Percentiles rank a stretch among this genome's conserved stretches.
Conservation (phyloP, 345 rosid species). For the Lumnitzera littorea region DNA sequence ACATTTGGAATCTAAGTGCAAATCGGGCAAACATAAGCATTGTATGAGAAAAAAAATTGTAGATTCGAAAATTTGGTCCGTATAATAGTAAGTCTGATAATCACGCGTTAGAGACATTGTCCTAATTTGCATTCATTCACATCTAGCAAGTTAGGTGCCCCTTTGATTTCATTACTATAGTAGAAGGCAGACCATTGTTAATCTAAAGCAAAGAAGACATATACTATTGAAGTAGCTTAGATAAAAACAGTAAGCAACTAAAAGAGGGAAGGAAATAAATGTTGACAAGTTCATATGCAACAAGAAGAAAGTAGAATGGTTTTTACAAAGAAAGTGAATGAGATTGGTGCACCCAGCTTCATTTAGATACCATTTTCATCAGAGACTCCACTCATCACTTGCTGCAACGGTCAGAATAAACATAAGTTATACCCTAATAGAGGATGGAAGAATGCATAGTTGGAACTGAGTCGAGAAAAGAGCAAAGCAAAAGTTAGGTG, state of each 20-base stretch:
- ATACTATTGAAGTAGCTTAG: too few relatives aligned
- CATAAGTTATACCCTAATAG: background rate
- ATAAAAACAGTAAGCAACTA: background rate
- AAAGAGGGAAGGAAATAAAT: background rate
- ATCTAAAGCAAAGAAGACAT: background rate
- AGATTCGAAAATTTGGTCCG: too few relatives aligned
- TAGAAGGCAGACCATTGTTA: background rate
- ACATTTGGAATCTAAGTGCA: too few relatives aligned
- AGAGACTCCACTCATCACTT: constrained; percentile 23
- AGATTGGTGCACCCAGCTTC: constrained; percentile 1
- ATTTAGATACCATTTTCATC: constrained; percentile 28
- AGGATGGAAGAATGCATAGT: background rate
- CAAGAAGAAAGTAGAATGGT: background rate
- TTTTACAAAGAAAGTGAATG: background rate
- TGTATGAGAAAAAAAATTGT: too few relatives aligned
- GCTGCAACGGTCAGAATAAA: constrained; percentile 26
- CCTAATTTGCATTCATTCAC: too few relatives aligned
- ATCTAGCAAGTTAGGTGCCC: too few relatives aligned
- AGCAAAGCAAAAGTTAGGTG: too few relatives aligned
- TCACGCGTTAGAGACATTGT: too few relatives aligned
- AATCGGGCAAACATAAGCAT: background rate
- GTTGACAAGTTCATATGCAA: background rate
- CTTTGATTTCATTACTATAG: background rate
- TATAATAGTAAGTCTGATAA: too few relatives aligned
- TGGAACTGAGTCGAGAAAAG: too few relatives aligned